Evolutionary conservation across 2,329 filamentous ascomycete species (phyloP).

Genomic region (Microdochium bolleyi): DNA sequence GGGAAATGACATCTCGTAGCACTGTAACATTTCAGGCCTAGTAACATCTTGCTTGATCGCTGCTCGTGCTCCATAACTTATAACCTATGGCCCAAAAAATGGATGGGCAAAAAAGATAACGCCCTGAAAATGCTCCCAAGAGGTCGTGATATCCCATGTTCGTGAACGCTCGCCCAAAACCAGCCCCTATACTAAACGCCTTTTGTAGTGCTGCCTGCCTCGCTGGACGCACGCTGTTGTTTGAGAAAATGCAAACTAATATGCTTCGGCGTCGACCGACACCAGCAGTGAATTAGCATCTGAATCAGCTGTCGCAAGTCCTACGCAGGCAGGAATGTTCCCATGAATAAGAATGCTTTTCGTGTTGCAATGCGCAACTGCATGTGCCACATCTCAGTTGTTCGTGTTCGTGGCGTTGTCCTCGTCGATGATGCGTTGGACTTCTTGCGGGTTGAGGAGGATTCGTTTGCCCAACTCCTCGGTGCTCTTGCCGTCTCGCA

Average conservation of each 20-base stretch:
- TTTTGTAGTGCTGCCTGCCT: background rate
- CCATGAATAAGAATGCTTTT: no score
- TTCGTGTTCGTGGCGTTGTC: constrained; percentile 14
- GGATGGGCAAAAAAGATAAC: background rate
- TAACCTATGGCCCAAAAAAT: background rate
- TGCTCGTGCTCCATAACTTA: no score
- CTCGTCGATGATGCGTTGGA: constrained; percentile 41
- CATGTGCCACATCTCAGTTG: background rate
- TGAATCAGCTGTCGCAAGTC: no score
- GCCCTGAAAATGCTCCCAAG: background rate
- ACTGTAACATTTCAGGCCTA: no score
- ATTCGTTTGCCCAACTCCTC: constrained; percentile 75
- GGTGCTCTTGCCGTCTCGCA: constrained; percentile 74
- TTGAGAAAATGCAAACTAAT: no score
- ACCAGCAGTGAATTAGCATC: no score
- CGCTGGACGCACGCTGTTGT: no score
- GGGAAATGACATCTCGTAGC: no score
- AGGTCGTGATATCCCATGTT: background rate
- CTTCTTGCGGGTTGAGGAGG: constrained; percentile 50
- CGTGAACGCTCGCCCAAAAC: background rate
- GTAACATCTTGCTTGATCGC: no score
- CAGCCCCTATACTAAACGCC: background rate
- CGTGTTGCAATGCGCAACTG: no score
- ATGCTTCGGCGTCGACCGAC: no score
- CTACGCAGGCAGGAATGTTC: no score